Base-by-base conservation (phyloP, 2,329 filamentous ascomycete species). In the Stemphylium vesicarium region DNA sequence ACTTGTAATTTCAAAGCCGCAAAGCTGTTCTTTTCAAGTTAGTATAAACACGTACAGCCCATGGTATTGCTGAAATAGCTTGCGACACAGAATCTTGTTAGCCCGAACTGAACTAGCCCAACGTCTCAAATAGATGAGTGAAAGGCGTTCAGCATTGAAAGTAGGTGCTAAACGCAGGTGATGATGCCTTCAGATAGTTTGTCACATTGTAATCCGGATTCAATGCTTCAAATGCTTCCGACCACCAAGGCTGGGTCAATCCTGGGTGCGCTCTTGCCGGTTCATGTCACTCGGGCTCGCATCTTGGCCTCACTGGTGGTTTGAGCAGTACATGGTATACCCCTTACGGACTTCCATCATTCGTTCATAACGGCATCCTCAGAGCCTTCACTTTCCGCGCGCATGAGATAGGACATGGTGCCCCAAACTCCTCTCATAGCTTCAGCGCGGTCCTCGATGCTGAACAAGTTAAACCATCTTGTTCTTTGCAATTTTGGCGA, bases 381-480 rank as follows among this genome's bases (percentile, higher is more conserved):
- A 9, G 41, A 40, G 29, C 56, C 39, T 13, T 54, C 33, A 16
- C 50, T 52, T 33, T 59, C 42, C 35, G 44, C 57, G 31, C 71
- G 70, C 68, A 75, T 79, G 50, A 86, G 67, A 68, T 82, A 85
- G 35, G 78, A 79, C 75, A 87, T 80, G 18, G 86, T 67, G 7
- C 79, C 80, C 85, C 85, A 88, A 4, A 87, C 64, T 0, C 79
- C 82, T 43, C 81, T 75, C 70, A 87, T 81, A 4, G 81, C 81
- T 66, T 86, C 82, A 8, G 81, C 68, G 15, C 85, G 80, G 38
- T 87, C 81, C 16, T 81, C 73, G 2, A 78, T 62, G 13, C 82
- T 73, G 53, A 88, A 79, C 4, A 88, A 69, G 69, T 88, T 81
- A 58, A 80, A 85, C 85, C 85, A 88, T 39, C 76, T 74, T 36